Conservation (phyloP, 805 yeast genomes). For the Yarrowia alimentaria region DNA sequence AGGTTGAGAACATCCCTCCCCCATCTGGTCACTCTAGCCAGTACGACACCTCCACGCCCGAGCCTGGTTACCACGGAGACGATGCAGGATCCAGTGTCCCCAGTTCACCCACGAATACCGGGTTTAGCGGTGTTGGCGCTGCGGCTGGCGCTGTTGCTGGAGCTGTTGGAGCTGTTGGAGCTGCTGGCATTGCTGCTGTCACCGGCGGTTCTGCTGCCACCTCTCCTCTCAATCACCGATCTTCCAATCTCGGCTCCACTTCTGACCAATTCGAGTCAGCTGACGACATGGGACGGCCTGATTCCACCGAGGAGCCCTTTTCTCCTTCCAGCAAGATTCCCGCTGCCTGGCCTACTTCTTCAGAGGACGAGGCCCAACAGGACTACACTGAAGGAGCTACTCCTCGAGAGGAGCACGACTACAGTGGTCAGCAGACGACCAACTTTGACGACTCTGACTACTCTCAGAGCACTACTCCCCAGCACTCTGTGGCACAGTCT, state of each 20-base stretch:
- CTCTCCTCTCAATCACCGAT: background rate
- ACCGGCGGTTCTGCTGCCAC: constrained; percentile 20
- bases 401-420: constrained; percentile 14
- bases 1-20: constrained; percentile 8
- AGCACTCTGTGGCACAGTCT: constrained; percentile 1
- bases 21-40: no score
- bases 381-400: no score
- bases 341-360: constrained; percentile 19
- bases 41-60: no score
- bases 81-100: no score
- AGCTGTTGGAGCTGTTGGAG: constrained; percentile 23
- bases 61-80: no score
- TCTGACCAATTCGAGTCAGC: constrained; percentile 25
- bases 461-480: constrained; percentile 17
- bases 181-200: constrained; percentile 21
- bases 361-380: no score
- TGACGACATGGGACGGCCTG: constrained; percentile 12
- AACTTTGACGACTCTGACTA: constrained; percentile 14
- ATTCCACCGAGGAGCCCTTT: background rate
- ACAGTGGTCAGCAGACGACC: no score
- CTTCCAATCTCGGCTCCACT: constrained; percentile 23
- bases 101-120: no score
- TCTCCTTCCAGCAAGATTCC: constrained; percentile 8
- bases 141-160: constrained; percentile 30
- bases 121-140: constrained; percentile 20